phyloP scores from a whole-genome alignment of 495 filamentous ascomycete species.

The Neurospora sp. region DNA sequence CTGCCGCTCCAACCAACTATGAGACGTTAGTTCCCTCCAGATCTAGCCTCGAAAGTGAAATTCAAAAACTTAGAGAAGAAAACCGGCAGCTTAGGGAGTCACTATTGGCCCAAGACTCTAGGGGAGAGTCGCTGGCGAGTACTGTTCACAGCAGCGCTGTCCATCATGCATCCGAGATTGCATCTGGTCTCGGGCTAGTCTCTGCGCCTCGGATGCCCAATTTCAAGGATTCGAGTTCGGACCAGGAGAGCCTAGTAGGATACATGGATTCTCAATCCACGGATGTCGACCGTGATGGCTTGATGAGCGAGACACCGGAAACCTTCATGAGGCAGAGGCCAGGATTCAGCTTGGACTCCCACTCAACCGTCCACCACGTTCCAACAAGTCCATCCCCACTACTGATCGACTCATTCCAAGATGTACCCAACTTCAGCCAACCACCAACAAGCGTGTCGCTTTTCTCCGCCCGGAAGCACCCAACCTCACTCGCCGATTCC shows the following conservation, averaged over 20 bases:
- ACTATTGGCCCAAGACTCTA: not conserved
- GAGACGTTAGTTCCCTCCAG: not conserved
- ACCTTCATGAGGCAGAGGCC: conserved; percentile 18
- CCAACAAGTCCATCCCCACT: conserved; percentile 17
- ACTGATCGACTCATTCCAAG: not conserved
- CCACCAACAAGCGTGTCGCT: not conserved
- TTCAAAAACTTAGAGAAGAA: not conserved
- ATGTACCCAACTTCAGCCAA: not conserved
- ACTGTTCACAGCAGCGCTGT: not conserved
- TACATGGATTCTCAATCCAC: conserved; percentile 22
- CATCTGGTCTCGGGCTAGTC: not conserved
- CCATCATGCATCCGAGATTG: not conserved
- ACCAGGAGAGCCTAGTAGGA: conserved; percentile 16
- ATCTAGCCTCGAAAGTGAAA: not conserved
- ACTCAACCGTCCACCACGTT: conserved; percentile 21
- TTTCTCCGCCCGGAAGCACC: conserved; percentile 2
- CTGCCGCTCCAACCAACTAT: not conserved
- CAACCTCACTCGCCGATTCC: conserved; percentile 17
- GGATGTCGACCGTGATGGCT: conserved; percentile 19
- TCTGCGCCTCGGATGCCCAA: not conserved
- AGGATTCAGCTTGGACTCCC: conserved; percentile 13
- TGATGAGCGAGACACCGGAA: conserved; percentile 19
- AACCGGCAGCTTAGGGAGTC: not conserved
- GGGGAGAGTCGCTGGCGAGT: not conserved
- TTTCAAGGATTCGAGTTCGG: conserved; percentile 3